A percentile compares a stretch with the other conserved stretches of the same genome.
phyloP scores from a whole-genome alignment of 495 filamentous ascomycete genomes.

The Penicillium flavigenum region DNA sequence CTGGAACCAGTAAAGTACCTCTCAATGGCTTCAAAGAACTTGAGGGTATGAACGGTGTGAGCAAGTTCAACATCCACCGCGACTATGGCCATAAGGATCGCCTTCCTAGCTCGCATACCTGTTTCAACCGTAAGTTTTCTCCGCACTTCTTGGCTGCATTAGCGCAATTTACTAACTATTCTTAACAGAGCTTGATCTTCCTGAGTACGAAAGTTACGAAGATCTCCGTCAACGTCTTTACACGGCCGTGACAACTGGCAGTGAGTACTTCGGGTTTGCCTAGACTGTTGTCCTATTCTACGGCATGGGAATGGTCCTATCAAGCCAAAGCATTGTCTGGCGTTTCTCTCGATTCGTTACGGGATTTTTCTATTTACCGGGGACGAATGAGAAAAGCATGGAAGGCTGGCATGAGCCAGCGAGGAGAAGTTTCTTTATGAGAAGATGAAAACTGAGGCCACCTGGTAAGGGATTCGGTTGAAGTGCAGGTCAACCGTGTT shows the following conservation, averaged over 20 bases:
- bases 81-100: constrained; percentile 98
- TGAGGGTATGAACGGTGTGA: constrained; percentile 99
- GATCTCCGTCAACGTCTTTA: constrained; percentile 80
- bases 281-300: constrained; percentile 40
- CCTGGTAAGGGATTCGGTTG: constrained; percentile 25
- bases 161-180: constrained; percentile 31
- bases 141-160: neutral
- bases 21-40: constrained; percentile 99
- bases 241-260: constrained; percentile 91
- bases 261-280: constrained; percentile 98
- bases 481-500: constrained; percentile 48
- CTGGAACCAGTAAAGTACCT: constrained; percentile 96
- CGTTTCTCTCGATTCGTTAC: constrained; percentile 36
- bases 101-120: constrained; percentile 94
- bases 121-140: constrained; percentile 91
- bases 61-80: constrained; percentile 96
- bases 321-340: constrained; percentile 49
- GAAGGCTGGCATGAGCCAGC: constrained; percentile 12
- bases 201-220: constrained; percentile 98
- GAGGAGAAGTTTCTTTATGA: constrained; percentile 7
- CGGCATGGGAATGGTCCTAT: constrained; percentile 23
- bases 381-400: constrained; percentile 14
- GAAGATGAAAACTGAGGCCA: constrained; percentile 18
- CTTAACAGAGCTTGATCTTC: constrained; percentile 87
- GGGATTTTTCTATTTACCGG: constrained; percentile 11